These are phyloP conservation scores for Umbellularia californica DNA, from an alignment of 164 flowering plant species.

Conservation along the genomic window DNA sequence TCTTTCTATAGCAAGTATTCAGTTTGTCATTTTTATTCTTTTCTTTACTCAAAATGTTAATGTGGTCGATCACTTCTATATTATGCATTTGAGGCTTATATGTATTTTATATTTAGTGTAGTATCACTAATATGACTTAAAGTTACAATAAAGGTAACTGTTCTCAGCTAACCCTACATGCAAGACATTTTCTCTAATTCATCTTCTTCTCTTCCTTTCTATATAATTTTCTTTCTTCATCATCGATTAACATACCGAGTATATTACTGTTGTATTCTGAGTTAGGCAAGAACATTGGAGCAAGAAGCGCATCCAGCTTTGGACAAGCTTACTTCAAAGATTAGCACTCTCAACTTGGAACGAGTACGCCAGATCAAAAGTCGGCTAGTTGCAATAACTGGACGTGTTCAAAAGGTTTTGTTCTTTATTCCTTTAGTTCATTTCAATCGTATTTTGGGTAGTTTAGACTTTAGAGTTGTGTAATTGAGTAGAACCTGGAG, in stretches of 20 bases:
- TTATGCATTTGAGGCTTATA: no score
- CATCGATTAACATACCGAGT: neutral
- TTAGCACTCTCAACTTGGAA: constrained; percentile 97
- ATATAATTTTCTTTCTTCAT: neutral
- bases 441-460: no score
- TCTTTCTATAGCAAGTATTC: no score
- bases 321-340: constrained; percentile 90
- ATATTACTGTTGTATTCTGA: neutral
- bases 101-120: no score
- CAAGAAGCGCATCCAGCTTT: constrained; percentile 96
- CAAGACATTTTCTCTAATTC: neutral
- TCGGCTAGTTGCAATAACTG: constrained; percentile 93
- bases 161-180: neutral
- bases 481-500: no score
- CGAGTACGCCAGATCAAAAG: constrained; percentile 97
- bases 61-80: no score
- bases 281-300: constrained; percentile 87
- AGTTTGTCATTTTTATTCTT: no score
- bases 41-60: no score
- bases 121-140: no score
- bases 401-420: constrained; percentile 93
- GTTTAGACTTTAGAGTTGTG: no score
- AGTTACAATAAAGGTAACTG: no score
- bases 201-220: neutral
- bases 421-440: neutral